Evolutionary conservation across 208 protist species (phyloP).

Genomic region (Leishmania turanica): DNA sequence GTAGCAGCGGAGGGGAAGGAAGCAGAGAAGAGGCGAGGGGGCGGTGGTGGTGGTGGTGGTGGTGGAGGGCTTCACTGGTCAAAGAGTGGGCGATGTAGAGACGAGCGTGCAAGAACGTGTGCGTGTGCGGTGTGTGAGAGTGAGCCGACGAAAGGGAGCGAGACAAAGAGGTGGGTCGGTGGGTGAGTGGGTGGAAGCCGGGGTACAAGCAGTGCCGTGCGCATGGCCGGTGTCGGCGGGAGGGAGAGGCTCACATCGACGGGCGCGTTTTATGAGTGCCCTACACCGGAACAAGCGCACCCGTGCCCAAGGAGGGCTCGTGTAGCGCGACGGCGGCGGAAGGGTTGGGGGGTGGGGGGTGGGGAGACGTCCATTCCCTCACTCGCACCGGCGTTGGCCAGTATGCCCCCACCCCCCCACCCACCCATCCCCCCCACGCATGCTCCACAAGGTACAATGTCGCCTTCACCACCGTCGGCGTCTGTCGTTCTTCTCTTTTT

Average conservation of each 20-base stretch:
- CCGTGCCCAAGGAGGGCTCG: too few relatives aligned
- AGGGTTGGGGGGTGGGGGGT: neutral
- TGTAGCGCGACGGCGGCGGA: too few relatives aligned
- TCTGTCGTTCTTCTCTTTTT: neutral
- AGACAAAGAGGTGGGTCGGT: neutral
- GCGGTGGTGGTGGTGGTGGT: too few relatives aligned
- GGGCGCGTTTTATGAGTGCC: too few relatives aligned
- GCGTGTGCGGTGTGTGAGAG: neutral
- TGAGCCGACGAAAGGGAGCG: neutral
- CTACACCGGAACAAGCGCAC: too few relatives aligned
- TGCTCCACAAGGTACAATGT: neutral
- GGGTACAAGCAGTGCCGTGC: too few relatives aligned
- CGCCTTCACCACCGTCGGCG: neutral
- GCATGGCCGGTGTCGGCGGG: too few relatives aligned
- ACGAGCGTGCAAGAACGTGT: neutral
- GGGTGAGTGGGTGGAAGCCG: too few relatives aligned
- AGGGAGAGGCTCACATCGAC: too few relatives aligned
- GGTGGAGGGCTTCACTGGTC: neutral
- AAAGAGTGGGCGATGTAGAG: neutral
- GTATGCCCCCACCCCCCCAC: neutral
- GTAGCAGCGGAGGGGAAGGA: neutral
- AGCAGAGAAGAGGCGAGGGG: too few relatives aligned
- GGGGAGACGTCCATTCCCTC: neutral
- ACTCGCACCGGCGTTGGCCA: neutral
- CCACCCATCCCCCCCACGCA: too few relatives aligned